Conservation (phyloP, 1,284 basidiomycete species). For the Pseudozyma sp. region DNA sequence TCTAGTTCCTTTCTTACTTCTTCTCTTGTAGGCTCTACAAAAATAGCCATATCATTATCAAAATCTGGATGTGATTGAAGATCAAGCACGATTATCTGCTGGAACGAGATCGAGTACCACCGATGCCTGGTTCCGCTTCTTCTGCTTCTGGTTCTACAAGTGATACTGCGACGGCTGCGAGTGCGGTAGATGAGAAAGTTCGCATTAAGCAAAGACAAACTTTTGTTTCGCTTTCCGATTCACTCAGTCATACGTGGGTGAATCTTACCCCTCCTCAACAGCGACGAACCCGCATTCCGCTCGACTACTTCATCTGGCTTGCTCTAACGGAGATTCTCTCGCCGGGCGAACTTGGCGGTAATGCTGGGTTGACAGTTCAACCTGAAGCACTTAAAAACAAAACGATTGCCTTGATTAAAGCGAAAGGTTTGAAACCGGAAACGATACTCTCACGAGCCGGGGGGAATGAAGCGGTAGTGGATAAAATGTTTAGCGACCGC, state of each 20-base stretch:
- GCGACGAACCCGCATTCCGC: conserved; percentile 14
- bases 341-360: too few species aligned
- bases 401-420: conserved; percentile 18
- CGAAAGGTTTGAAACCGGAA: conserved; percentile 30
- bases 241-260: conserved; percentile 74
- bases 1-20: too few species aligned
- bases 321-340: conserved; percentile 24
- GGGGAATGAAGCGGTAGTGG: conserved; percentile 10
- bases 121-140: background rate
- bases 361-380: conserved; percentile 1
- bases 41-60: too few species aligned
- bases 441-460: conserved; percentile 8
- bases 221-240: conserved; percentile 76
- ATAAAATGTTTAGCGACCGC: conserved; percentile 15
- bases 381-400: conserved; percentile 12
- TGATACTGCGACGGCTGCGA: background rate
- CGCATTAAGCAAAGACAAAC: conserved; percentile 78
- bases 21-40: too few species aligned
- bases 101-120: conserved; percentile 71
- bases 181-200: conserved; percentile 66
- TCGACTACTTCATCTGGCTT: conserved; percentile 38
- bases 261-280: conserved; percentile 69
- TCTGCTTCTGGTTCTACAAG: conserved; percentile 6
- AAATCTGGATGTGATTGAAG: too few species aligned
- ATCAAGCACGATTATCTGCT: conserved; percentile 86